Evolutionary conservation across 768 basidiomycete genomes (phyloP).

Genomic region (Fomitopsis pulvina): DNA sequence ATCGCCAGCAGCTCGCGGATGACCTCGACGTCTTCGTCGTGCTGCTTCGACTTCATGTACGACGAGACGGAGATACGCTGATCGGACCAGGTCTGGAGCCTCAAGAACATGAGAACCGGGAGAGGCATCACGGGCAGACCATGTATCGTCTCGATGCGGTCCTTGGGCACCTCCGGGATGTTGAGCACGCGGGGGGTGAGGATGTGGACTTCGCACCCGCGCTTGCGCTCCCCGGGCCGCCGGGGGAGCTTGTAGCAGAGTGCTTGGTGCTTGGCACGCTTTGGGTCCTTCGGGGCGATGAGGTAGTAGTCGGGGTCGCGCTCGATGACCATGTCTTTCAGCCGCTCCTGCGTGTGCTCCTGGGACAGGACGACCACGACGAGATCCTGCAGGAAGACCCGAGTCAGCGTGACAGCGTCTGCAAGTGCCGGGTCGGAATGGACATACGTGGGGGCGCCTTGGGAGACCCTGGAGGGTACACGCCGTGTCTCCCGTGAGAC

Average conservation of each 20-base stretch:
- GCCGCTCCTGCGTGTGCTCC: constrained; percentile 25
- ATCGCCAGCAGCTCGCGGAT: constrained; percentile 31
- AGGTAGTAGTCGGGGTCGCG: constrained; percentile 31
- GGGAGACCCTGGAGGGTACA: constrained; percentile 16
- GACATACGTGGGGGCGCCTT: constrained; percentile 17
- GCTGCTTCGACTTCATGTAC: constrained; percentile 30
- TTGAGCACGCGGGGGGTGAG: constrained; percentile 20
- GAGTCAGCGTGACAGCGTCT: neutral
- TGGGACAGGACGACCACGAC: constrained; percentile 38
- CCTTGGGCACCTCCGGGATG: constrained; percentile 17
- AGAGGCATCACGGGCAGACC: constrained; percentile 24
- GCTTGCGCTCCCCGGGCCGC: neutral
- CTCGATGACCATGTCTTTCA: constrained; percentile 32
- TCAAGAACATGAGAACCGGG: constrained; percentile 21
- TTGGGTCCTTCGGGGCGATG: constrained; percentile 27
- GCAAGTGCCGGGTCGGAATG: neutral
- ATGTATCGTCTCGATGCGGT: constrained; percentile 6
- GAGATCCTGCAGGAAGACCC: constrained; percentile 30
- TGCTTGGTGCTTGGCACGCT: constrained; percentile 32
- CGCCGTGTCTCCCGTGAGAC: constrained; percentile 19
- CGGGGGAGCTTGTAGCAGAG: constrained; percentile 31
- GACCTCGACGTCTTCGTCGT: constrained; percentile 27
- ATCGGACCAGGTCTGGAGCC: constrained; percentile 26
- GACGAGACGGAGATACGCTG: constrained; percentile 21
- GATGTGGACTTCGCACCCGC: constrained; percentile 23